These are phyloP conservation scores for Lactuca sativa DNA, from an alignment of 129 eudicot species.

Conservation along the genomic window DNA sequence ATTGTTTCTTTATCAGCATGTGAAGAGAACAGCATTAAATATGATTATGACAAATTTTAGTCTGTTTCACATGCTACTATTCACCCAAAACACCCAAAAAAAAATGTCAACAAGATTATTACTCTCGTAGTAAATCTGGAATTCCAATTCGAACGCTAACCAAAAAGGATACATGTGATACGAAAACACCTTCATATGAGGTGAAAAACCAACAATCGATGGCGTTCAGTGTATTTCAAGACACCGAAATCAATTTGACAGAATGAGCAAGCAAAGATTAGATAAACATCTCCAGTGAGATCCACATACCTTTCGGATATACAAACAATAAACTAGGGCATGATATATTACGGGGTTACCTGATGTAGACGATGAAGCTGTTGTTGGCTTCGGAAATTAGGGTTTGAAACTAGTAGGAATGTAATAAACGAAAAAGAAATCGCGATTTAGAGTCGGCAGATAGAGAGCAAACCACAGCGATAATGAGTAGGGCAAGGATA, in stretches of 20 bases:
- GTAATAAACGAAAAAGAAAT: neutral
- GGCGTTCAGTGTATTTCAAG: neutral
- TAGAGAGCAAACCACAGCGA: slow-evolving; percentile 15
- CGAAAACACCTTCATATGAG: neutral
- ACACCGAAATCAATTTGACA: neutral
- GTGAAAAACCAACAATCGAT: neutral
- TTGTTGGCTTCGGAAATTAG: slow-evolving; percentile 17
- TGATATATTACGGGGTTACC: slow-evolving; percentile 4
- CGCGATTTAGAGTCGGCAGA: slow-evolving; percentile 21
- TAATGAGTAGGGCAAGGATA: slow-evolving; percentile 30
- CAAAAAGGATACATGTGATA: slow-evolving; percentile 11
- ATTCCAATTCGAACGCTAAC: slow-evolving; percentile 5
- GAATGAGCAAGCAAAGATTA: slow-evolving; percentile 10
- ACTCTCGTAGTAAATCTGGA: slow-evolving; percentile 6
- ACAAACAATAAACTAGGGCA: slow-evolving; percentile 4
- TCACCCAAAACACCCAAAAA: neutral
- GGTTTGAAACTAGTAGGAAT: slow-evolving; percentile 21
- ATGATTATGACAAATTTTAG: neutral
- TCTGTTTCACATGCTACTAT: slow-evolving; percentile 11
- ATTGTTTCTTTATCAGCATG: neutral
- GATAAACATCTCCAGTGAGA: slow-evolving; percentile 22
- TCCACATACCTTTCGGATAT: slow-evolving; percentile 17
- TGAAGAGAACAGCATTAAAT: neutral
- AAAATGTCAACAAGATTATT: neutral
- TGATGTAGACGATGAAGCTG: slow-evolving; percentile 11